phyloP scores from a whole-genome alignment of 1,284 basidiomycete species.

The Vanrija sp. region DNA sequence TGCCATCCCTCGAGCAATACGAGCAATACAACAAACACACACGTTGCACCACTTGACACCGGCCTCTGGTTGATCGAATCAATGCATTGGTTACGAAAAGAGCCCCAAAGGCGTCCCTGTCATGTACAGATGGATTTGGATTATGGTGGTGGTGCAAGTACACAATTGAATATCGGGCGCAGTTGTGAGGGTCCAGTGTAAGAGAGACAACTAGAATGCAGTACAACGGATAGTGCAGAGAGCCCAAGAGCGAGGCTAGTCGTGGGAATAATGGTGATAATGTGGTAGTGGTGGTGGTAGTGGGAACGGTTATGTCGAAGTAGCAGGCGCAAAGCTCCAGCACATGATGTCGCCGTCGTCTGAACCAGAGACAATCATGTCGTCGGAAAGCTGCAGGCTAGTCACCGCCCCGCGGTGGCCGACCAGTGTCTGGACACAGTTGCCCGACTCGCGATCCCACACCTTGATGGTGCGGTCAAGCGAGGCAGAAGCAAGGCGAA shows the following conservation, averaged over 20 bases:
- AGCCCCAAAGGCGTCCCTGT: too few species aligned
- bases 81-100: too few species aligned
- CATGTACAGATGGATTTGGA: too few species aligned
- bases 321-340: slow-evolving; percentile 64
- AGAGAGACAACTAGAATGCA: too few species aligned
- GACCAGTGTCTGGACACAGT: slow-evolving; percentile 83
- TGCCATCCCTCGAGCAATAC: too few species aligned
- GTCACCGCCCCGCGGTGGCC: slow-evolving; percentile 94
- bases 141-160: too few species aligned
- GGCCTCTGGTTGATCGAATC: too few species aligned
- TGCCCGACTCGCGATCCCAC: slow-evolving; percentile 88
- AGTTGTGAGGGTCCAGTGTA: too few species aligned
- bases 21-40: too few species aligned
- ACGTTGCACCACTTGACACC: too few species aligned
- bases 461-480: slow-evolving; percentile 61
- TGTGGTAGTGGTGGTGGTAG: background rate
- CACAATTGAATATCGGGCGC: too few species aligned
- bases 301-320: background rate
- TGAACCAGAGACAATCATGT: slow-evolving; percentile 91
- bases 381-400: slow-evolving; percentile 83
- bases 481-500: slow-evolving; percentile 84
- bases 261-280: background rate
- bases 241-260: background rate
- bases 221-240: background rate
- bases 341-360: slow-evolving; percentile 51